Conservation (phyloP, 352 stramenopile species). For the Phytophthora foliorum region DNA sequence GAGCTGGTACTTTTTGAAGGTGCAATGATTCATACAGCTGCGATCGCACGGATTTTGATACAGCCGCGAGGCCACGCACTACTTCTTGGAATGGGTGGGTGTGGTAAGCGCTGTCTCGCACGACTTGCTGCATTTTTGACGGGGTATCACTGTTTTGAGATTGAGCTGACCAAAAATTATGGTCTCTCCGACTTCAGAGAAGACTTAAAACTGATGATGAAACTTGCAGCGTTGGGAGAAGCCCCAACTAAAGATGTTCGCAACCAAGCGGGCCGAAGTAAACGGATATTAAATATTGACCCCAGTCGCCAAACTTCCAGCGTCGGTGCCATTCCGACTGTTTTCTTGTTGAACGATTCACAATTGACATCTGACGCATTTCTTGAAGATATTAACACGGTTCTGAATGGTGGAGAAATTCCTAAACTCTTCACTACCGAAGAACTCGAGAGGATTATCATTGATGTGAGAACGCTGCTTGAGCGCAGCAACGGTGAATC, state of each 20-base stretch:
- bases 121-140: conserved; percentile 82
- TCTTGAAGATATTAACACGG: conserved; percentile 90
- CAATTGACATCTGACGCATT: conserved; percentile 89
- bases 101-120: conserved; percentile 85
- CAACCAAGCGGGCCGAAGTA: conserved; percentile 9
- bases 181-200: conserved; percentile 89
- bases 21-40: conserved; percentile 86
- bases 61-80: conserved; percentile 89
- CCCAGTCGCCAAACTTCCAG: not conserved
- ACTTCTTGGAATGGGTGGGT: conserved; percentile 90
- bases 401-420: conserved; percentile 89
- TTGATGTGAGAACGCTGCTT: conserved; percentile 53
- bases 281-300: conserved; percentile 3
- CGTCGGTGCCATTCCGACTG: conserved; percentile 41
- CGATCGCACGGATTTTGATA: conserved; percentile 85
- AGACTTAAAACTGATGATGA: conserved; percentile 82
- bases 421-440: conserved; percentile 89
- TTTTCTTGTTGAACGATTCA: conserved; percentile 87
- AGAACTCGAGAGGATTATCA: conserved; percentile 87
- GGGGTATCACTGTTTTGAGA: conserved; percentile 78
- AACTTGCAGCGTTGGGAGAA: conserved; percentile 48
- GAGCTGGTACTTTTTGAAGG: conserved; percentile 87
- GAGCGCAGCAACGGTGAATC: conserved; percentile 17
- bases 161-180: conserved; percentile 91
- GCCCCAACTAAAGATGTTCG: not conserved